Conservation (phyloP, 768 basidiomycete species). For the Sutorius australiensis region DNA sequence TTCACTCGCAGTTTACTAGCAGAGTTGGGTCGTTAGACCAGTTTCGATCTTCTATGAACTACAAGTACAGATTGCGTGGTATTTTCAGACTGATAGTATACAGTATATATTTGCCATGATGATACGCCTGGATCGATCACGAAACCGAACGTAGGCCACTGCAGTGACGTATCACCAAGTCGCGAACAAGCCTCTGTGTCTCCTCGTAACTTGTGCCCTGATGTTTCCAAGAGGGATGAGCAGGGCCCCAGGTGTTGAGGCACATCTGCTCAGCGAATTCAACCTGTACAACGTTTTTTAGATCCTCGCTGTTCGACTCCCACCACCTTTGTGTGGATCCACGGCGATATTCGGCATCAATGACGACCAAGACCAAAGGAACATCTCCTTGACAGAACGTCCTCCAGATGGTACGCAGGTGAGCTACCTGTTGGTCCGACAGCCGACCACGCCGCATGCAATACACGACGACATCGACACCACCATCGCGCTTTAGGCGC, state of each 20-base stretch:
- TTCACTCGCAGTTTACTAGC: conserved; percentile 1
- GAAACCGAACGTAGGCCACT: not conserved
- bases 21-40: not conserved
- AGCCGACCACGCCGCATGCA: conserved; percentile 36
- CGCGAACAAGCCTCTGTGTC: conserved; percentile 9
- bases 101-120: not conserved
- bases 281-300: conserved; percentile 1
- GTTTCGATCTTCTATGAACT: not conserved
- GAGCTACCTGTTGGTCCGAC: conserved; percentile 26
- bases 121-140: conserved; percentile 1
- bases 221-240: conserved; percentile 20
- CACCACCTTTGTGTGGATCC: conserved; percentile 21
- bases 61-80: not conserved
- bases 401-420: conserved; percentile 31
- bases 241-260: conserved; percentile 10
- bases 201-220: conserved; percentile 18
- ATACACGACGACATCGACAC: conserved; percentile 31
- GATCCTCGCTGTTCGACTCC: conserved; percentile 12
- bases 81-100: not conserved
- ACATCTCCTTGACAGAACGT: conserved; percentile 9
- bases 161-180: conserved; percentile 15
- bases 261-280: conserved; percentile 19
- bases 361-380: conserved; percentile 20
- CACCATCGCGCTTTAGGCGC: conserved; percentile 12
- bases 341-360: conserved; percentile 11